These are phyloP conservation scores for Penicillium sp. DNA, from an alignment of 2,329 filamentous ascomycete genomes.

Conservation along the genomic window DNA sequence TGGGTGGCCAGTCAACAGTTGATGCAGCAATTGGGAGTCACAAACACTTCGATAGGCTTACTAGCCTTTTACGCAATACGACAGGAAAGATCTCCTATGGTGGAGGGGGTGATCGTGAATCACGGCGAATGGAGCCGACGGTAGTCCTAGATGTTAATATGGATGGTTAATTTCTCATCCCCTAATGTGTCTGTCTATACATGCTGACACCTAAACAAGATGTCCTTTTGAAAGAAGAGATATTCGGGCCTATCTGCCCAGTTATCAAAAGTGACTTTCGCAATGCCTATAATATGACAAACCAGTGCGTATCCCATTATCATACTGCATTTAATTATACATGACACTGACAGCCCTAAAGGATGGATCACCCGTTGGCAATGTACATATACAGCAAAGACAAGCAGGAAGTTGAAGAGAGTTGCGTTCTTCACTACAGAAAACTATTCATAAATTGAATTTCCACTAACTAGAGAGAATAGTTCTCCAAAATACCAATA, in stretches of 20 bases:
- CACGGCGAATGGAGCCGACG: conserved; percentile 34
- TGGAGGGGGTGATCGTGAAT: conserved; percentile 27
- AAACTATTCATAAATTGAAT: not conserved
- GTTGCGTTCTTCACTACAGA: not conserved
- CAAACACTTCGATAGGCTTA: conserved; percentile 41
- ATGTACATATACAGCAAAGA: conserved; percentile 42
- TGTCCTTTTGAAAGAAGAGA: conserved; percentile 41
- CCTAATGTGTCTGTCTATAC: too few relatives aligned
- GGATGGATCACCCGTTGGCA: conserved; percentile 31
- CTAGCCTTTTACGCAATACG: conserved; percentile 32
- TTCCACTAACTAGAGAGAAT: not conserved
- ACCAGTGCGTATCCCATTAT: not conserved
- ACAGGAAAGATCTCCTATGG: conserved; percentile 37
- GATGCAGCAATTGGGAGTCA: conserved; percentile 41
- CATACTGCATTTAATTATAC: too few relatives aligned
- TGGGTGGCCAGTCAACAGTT: conserved; percentile 20
- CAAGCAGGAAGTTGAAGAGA: conserved; percentile 11
- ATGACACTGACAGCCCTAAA: not conserved
- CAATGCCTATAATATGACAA: conserved; percentile 1
- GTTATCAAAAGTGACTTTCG: conserved; percentile 25
- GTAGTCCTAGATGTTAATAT: conserved; percentile 35
- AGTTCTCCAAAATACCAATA: conserved; percentile 27
- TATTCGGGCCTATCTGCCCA: conserved; percentile 45
- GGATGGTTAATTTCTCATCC: conserved; percentile 16
- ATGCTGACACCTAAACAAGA: conserved; percentile 18